Evolutionary conservation across 2,329 filamentous ascomycete species (phyloP).

Genomic region (Aspergillus viridinutans): DNA sequence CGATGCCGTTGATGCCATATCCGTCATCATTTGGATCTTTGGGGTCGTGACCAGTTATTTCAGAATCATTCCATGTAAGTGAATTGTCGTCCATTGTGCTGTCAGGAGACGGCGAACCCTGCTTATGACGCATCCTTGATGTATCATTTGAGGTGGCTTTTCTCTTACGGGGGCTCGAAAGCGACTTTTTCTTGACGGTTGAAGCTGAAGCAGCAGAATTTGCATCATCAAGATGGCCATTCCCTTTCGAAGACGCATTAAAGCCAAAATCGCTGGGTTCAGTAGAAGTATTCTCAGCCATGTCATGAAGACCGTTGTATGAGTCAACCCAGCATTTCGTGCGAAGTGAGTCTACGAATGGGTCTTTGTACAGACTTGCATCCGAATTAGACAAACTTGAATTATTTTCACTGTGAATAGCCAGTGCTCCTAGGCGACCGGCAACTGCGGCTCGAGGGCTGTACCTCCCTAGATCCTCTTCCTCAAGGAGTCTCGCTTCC

Average conservation of each 20-base stretch:
- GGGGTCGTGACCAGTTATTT: constrained; percentile 59
- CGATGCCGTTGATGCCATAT: constrained; percentile 60
- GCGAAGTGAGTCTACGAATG: constrained; percentile 7
- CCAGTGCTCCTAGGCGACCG: constrained; percentile 37
- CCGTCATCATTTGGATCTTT: constrained; percentile 58
- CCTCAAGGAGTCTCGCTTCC: constrained; percentile 28
- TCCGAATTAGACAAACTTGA: constrained; percentile 14
- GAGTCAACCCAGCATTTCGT: constrained; percentile 10
- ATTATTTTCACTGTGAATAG: constrained; percentile 31
- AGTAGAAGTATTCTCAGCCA: constrained; percentile 16
- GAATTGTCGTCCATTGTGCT: constrained; percentile 25
- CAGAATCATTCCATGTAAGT: constrained; percentile 54
- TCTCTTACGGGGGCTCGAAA: constrained; percentile 22
- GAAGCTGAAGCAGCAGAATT: constrained; percentile 8
- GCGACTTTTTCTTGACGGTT: constrained; percentile 17
- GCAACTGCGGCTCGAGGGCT: constrained; percentile 39
- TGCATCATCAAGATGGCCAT: constrained; percentile 3
- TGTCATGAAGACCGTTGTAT: constrained; percentile 8
- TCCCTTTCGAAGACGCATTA: constrained; percentile 9
- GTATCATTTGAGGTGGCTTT: constrained; percentile 11
- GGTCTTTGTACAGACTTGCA: constrained; percentile 8
- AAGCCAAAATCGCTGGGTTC: constrained; percentile 4
- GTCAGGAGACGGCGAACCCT: constrained; percentile 32
- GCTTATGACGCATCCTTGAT: constrained; percentile 23
- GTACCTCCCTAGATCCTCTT: constrained; percentile 29